Percentiles rank a stretch among this genome's conserved stretches.
Evolutionary conservation across 306 rosid genomes (phyloP).

Genomic region (Geum urbanum): DNA sequence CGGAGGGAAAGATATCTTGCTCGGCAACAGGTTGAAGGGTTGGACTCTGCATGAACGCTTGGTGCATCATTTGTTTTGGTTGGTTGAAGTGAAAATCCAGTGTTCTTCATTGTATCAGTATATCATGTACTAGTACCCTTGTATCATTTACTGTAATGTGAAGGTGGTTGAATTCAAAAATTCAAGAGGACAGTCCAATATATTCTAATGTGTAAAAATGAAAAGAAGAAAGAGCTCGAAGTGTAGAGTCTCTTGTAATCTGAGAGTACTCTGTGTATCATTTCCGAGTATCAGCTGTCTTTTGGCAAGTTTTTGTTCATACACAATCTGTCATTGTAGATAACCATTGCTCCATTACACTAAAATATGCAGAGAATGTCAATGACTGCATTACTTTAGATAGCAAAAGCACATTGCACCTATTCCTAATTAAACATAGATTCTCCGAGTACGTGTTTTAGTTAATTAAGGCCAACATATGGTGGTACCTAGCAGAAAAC

Average conservation of each 20-base stretch:
- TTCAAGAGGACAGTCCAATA: constrained; percentile 20
- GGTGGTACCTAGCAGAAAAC: background rate
- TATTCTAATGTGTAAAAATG: constrained; percentile 29
- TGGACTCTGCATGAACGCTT: constrained; percentile 53
- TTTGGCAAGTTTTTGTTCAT: background rate
- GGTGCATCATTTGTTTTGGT: constrained; percentile 23
- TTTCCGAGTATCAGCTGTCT: constrained; percentile 18
- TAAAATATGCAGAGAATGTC: background rate
- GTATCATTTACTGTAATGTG: constrained; percentile 9
- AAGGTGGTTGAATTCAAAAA: constrained; percentile 24
- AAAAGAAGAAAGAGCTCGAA: background rate
- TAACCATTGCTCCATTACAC: background rate
- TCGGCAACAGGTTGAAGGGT: constrained; percentile 75
- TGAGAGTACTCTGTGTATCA: constrained; percentile 23
- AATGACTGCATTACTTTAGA: background rate
- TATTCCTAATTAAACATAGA: background rate
- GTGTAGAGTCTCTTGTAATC: constrained; percentile 26
- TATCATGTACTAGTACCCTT: background rate
- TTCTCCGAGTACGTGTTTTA: background rate
- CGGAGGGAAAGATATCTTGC: constrained; percentile 97
- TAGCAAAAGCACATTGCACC: constrained; percentile 1
- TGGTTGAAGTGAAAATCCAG: constrained; percentile 23
- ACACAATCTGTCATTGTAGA: background rate
- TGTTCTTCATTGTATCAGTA: background rate
- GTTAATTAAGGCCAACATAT: background rate